Base-by-base conservation (phyloP, 2,329 filamentous ascomycete species). In the Iodosphaeria phyllophila region DNA sequence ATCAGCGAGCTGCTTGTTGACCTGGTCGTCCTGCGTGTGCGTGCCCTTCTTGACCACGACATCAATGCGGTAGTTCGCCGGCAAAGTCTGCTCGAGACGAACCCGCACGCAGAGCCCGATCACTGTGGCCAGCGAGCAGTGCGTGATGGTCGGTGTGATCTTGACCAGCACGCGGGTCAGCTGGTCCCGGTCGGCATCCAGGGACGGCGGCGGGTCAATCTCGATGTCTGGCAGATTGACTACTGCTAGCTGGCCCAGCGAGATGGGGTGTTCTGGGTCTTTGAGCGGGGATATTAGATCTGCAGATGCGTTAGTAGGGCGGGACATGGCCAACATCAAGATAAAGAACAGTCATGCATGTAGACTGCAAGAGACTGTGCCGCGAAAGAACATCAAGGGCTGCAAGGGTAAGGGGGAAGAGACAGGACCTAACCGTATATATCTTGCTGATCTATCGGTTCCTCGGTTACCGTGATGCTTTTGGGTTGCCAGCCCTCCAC, bases 381-480 rank as follows among this genome's bases (percentile, higher is more conserved):
- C 10, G 5, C 9, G 16, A 14, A 22, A 17, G 27, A 10, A 18
- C 7, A 16, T 10, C n/a, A 18, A 12, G 21, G 18, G 18, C 18
- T 9, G 61, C 24, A 11, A 14, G 10, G 9, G 21, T 20, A 15
- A 21, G 17, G 31, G 23, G 12, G 20, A 18, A 20, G 20, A 19
- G n/a, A 20, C 20, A 16, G 19, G 25, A 13, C 18, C 56, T 33
- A 55, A 89, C 82, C 83, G 46, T 86, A 98, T 20, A 98, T 86
- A 51, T 98, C 89, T 49, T 93, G 89, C 48, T 91, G 80, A 44
- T 98, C 89, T 37, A 98, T 92, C 29, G 78, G 77, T 39, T 95
- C 84, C 18, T 72, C 60, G 2, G 58, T 55, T 24, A 69, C n/a
- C n/a, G n/a, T n/a, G n/a, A n/a, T n/a, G n/a, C n/a, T n/a, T n/a